Percentiles rank a stretch among this genome's conserved stretches.
phyloP scores from a whole-genome alignment of 257 asterid species.

The Ehretia macrophylla region DNA sequence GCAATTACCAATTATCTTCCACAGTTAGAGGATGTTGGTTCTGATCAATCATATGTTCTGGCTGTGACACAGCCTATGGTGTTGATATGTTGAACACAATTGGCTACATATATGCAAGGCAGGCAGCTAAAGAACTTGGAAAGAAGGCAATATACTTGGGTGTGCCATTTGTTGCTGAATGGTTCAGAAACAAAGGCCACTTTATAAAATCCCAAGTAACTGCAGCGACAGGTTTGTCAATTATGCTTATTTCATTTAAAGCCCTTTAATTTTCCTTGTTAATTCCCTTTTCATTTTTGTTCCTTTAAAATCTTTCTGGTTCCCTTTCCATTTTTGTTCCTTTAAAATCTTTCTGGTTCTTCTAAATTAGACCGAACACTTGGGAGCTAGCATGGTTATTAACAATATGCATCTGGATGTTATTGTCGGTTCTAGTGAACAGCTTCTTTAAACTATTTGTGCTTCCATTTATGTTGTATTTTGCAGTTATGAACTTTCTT shows the following conservation, averaged over 20 bases:
- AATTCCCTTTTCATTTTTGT: background rate
- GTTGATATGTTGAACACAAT: conserved; percentile 97
- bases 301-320: too few relatives aligned
- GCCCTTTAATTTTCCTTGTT: conserved; percentile 3
- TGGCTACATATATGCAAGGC: conserved; percentile 93
- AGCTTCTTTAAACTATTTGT: too few relatives aligned
- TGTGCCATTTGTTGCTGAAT: conserved; percentile 93
- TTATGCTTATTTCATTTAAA: conserved; percentile 1
- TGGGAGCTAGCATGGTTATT: too few relatives aligned
- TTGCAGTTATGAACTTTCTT: too few relatives aligned
- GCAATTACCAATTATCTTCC: too few relatives aligned
- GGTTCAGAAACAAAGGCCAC: conserved; percentile 99
- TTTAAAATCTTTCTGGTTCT: too few relatives aligned
- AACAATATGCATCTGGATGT: too few relatives aligned
- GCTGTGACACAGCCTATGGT: conserved; percentile 77
- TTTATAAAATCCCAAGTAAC: conserved; percentile 96
- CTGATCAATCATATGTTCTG: conserved; percentile 3
- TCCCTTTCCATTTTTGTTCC: too few relatives aligned
- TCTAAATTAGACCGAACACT: too few relatives aligned
- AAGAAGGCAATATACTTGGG: conserved; percentile 93
- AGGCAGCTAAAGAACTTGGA: conserved; percentile 96
- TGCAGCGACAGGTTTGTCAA: conserved; percentile 85
- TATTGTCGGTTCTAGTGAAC: too few relatives aligned
- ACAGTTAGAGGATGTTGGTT: too few relatives aligned
- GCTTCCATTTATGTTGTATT: too few relatives aligned